phyloP scores from a whole-genome alignment of 2,329 filamentous ascomycete species.

The Aspergillus sp. region DNA sequence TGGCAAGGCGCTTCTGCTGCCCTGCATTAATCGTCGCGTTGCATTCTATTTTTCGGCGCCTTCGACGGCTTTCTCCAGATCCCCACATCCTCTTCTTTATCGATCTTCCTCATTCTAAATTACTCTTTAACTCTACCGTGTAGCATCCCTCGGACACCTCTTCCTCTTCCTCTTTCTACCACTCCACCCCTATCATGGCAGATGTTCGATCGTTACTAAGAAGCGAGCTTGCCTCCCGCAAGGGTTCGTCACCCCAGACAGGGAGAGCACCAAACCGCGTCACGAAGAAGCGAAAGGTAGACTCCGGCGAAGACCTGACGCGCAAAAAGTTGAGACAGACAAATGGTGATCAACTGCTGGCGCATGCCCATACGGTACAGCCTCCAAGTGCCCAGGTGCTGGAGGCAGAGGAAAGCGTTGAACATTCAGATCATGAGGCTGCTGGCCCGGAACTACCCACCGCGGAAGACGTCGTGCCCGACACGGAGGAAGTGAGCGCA shows the following conservation, averaged over 20 bases:
- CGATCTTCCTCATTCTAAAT: slow-evolving; percentile 1
- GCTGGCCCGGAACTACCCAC: slow-evolving; percentile 23
- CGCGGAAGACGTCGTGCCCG: slow-evolving; percentile 13
- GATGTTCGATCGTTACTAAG: slow-evolving; percentile 79
- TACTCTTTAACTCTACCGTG: neutral
- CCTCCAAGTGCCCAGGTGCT: slow-evolving; percentile 23
- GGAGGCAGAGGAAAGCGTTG: slow-evolving; percentile 27
- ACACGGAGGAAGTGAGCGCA: slow-evolving; percentile 6
- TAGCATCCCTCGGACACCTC: neutral
- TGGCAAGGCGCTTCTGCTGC: slow-evolving; percentile 19
- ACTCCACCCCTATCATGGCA: slow-evolving; percentile 56
- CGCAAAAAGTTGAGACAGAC: slow-evolving; percentile 46
- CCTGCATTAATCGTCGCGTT: slow-evolving; percentile 15
- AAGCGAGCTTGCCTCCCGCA: slow-evolving; percentile 71
- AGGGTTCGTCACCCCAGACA: slow-evolving; percentile 60
- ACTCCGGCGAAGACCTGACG: slow-evolving; percentile 38
- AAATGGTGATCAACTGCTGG: slow-evolving; percentile 33
- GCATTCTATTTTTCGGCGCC: slow-evolving; percentile 13
- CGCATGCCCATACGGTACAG: slow-evolving; percentile 27
- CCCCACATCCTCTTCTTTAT: slow-evolving; percentile 19
- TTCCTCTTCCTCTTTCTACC: no score
- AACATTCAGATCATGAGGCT: slow-evolving; percentile 26
- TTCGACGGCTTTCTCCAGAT: slow-evolving; percentile 21
- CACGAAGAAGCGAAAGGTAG: slow-evolving; percentile 57
- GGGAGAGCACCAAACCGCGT: slow-evolving; percentile 34